These are phyloP conservation scores for Collybiopsis luxurians DNA, from an alignment of 768 basidiomycete genomes.

Conservation along the genomic window DNA sequence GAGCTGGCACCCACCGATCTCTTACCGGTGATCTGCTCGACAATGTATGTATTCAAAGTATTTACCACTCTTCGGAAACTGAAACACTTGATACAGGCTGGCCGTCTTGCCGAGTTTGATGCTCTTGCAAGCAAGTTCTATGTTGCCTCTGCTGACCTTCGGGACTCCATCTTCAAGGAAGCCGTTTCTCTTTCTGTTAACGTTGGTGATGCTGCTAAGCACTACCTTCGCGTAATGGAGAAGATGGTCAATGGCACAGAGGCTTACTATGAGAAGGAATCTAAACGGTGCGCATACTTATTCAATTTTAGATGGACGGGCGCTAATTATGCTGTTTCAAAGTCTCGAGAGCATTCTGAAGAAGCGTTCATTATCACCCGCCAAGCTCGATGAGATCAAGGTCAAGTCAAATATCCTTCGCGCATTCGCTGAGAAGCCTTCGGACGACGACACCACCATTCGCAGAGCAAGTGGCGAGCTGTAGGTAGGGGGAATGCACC, in stretches of 20 bases:
- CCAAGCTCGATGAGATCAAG: conserved; percentile 92
- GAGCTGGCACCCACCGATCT: conserved; percentile 83
- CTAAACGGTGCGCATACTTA: conserved; percentile 60
- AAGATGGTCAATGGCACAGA: conserved; percentile 72
- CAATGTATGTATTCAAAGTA: conserved; percentile 32
- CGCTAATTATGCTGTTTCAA: not conserved
- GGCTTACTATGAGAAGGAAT: conserved; percentile 83
- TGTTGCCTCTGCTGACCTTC: conserved; percentile 50
- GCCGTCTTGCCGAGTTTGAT: conserved; percentile 78
- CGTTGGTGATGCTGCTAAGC: conserved; percentile 54
- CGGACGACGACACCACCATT: conserved; percentile 23
- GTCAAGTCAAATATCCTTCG: conserved; percentile 85
- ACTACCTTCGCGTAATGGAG: conserved; percentile 91
- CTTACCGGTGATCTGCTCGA: conserved; percentile 80
- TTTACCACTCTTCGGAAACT: not conserved
- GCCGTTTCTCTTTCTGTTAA: conserved; percentile 52
- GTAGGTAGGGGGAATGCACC: conserved; percentile 20
- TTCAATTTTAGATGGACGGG: not conserved
- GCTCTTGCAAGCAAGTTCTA: conserved; percentile 74
- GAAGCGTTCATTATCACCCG: conserved; percentile 72
- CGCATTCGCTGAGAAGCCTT: conserved; percentile 50
- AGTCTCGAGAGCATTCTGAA: conserved; percentile 75
- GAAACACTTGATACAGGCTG: conserved; percentile 54
- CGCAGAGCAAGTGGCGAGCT: conserved; percentile 38
- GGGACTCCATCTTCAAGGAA: conserved; percentile 62